Conservation (phyloP, 208 protist genomes). For the Acanthamoeba castellanii region DNA sequence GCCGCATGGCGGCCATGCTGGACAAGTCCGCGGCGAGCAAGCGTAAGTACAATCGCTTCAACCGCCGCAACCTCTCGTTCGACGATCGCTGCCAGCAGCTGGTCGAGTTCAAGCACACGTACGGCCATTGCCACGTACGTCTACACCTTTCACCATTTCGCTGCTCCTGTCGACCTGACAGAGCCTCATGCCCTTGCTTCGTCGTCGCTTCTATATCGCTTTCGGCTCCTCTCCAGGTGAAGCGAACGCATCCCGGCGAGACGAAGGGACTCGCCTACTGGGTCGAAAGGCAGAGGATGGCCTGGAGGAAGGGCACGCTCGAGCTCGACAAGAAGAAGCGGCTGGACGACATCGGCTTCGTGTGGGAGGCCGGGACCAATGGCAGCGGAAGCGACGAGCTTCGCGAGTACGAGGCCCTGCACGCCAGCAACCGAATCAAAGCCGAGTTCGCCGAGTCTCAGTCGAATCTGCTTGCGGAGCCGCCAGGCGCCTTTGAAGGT, state of each 20-base stretch:
- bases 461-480: neutral
- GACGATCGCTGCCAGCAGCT: constrained; percentile 54
- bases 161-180: neutral
- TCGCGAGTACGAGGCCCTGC: neutral
- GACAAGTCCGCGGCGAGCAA: constrained; percentile 21
- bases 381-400: constrained; percentile 20
- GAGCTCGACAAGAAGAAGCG: constrained; percentile 47
- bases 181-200: too few relatives aligned
- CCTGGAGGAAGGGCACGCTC: constrained; percentile 25
- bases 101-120: constrained; percentile 23
- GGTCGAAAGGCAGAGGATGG: constrained; percentile 30
- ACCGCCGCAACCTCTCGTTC: constrained; percentile 39
- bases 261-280: constrained; percentile 40
- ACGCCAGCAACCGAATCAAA: constrained; percentile 4
- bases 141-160: neutral
- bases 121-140: constrained; percentile 63
- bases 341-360: constrained; percentile 49
- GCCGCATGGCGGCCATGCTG: neutral
- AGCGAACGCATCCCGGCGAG: constrained; percentile 43
- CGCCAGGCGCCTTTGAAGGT: neutral
- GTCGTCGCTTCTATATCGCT: too few relatives aligned
- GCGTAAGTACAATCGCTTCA: constrained; percentile 66
- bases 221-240: constrained; percentile 2
- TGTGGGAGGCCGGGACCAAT: constrained; percentile 20
- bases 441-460: neutral